Evolutionary conservation across 148 eudicot species (phyloP).

Genomic region (Vaccinium myrtillus): DNA sequence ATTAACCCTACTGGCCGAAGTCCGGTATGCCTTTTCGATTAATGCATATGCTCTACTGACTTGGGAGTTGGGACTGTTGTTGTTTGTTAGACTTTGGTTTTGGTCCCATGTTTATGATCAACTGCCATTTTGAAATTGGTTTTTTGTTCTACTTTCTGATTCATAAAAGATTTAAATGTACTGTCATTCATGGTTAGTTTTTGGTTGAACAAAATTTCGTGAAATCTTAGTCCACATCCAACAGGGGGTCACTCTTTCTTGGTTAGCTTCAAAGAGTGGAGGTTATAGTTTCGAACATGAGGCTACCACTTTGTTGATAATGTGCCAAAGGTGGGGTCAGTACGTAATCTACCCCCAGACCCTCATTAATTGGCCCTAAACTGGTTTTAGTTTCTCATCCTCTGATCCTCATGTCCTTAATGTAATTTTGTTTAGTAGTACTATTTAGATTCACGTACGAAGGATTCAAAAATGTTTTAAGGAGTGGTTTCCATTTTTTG

Average conservation of each 20-base stretch:
- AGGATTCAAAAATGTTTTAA: neutral
- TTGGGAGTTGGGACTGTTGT: neutral
- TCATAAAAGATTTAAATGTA: neutral
- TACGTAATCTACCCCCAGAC: too few relatives aligned
- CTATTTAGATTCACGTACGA: neutral
- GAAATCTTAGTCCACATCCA: neutral
- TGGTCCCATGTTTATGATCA: neutral
- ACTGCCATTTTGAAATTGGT: neutral
- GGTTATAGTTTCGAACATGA: neutral
- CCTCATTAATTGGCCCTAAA: neutral
- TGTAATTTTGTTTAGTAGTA: neutral
- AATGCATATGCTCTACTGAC: neutral
- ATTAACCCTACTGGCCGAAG: slow-evolving; percentile 49
- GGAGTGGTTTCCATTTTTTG: too few relatives aligned
- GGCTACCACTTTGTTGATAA: neutral
- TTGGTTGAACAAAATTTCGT: neutral
- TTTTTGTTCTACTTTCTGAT: neutral
- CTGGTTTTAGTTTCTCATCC: neutral
- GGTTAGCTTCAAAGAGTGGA: neutral
- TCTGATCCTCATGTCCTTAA: neutral
- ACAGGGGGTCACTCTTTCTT: neutral
- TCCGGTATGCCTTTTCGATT: slow-evolving; percentile 17
- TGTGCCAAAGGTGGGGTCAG: too few relatives aligned
- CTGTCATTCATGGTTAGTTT: neutral
- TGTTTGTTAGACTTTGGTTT: neutral